Conservation (phyloP, 352 stramenopile genomes). For the Thraustochytrium sp. region DNA sequence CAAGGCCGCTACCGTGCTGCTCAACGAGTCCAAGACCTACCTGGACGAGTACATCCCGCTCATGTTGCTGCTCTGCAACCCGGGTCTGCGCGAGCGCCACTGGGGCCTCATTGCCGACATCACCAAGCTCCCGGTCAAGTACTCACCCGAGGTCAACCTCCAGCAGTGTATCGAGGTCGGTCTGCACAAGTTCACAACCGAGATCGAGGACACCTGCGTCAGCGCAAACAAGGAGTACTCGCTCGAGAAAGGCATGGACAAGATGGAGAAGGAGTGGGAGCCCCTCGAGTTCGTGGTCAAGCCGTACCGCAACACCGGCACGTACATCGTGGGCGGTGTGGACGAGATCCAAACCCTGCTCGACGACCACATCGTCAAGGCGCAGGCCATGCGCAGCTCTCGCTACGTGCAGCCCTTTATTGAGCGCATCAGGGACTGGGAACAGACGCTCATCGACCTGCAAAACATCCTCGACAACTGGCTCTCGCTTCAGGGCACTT, state of each 20-base stretch:
- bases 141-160: slow-evolving; percentile 18
- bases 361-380: slow-evolving; percentile 66
- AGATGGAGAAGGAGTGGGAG: slow-evolving; percentile 63
- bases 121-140: neutral
- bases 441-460: slow-evolving; percentile 75
- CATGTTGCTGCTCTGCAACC: slow-evolving; percentile 83
- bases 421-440: slow-evolving; percentile 56
- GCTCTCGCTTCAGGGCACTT: slow-evolving; percentile 85
- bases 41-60: slow-evolving; percentile 74
- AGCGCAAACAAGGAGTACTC: slow-evolving; percentile 62
- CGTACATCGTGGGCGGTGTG: slow-evolving; percentile 55
- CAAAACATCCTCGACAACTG: slow-evolving; percentile 86
- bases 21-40: slow-evolving; percentile 56
- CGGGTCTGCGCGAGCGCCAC: slow-evolving; percentile 78
- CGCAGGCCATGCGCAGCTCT: slow-evolving; percentile 58
- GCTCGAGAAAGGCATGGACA: slow-evolving; percentile 62
- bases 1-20: neutral
- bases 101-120: slow-evolving; percentile 66
- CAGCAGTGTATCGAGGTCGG: slow-evolving; percentile 26
- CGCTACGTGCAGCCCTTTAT: slow-evolving; percentile 53
- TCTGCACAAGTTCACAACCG: slow-evolving; percentile 32
- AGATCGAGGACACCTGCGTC: slow-evolving; percentile 60
- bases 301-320: slow-evolving; percentile 58
- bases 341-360: slow-evolving; percentile 63
- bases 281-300: slow-evolving; percentile 58